phyloP scores from a whole-genome alignment of 176 grass and related monocot species.

The Olyra latifolia region DNA sequence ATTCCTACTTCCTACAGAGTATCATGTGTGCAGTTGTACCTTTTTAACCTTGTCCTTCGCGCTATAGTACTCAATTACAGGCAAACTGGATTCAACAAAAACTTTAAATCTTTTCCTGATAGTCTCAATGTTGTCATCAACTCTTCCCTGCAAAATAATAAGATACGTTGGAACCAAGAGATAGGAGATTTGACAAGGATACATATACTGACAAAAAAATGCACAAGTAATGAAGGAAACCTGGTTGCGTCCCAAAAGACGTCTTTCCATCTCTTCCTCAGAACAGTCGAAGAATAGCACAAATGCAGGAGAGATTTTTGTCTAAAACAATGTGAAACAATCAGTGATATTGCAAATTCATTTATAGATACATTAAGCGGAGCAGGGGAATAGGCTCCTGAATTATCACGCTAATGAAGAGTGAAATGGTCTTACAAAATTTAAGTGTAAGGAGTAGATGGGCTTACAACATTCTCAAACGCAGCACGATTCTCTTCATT shows the following conservation, averaged over 20 bases:
- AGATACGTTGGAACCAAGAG: slow-evolving; percentile 23
- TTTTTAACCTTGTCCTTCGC: slow-evolving; percentile 69
- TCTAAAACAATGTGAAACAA: slow-evolving; percentile 47
- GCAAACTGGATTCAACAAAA: slow-evolving; percentile 89
- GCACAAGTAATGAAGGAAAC: slow-evolving; percentile 36
- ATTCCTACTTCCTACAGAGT: neutral
- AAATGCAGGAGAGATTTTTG: slow-evolving; percentile 75
- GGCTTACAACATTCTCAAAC: slow-evolving; percentile 76
- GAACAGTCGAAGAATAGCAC: slow-evolving; percentile 90
- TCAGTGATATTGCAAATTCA: slow-evolving; percentile 4
- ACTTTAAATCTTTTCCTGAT: slow-evolving; percentile 92
- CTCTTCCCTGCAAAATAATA: slow-evolving; percentile 74
- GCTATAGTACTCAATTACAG: slow-evolving; percentile 83
- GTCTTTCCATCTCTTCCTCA: slow-evolving; percentile 85
- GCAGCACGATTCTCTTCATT: slow-evolving; percentile 95
- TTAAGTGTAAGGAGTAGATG: neutral
- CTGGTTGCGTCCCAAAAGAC: slow-evolving; percentile 88
- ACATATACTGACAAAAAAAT: slow-evolving; percentile 6
- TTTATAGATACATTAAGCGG: neutral
- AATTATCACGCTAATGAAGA: neutral
- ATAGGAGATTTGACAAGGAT: neutral
- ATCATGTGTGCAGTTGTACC: slow-evolving; percentile 43
- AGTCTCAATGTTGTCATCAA: slow-evolving; percentile 98
- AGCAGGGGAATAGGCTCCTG: neutral
- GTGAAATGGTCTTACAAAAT: neutral